Base-by-base conservation (phyloP, 257 asterid genomes). In the Solanum paucissectum region DNA sequence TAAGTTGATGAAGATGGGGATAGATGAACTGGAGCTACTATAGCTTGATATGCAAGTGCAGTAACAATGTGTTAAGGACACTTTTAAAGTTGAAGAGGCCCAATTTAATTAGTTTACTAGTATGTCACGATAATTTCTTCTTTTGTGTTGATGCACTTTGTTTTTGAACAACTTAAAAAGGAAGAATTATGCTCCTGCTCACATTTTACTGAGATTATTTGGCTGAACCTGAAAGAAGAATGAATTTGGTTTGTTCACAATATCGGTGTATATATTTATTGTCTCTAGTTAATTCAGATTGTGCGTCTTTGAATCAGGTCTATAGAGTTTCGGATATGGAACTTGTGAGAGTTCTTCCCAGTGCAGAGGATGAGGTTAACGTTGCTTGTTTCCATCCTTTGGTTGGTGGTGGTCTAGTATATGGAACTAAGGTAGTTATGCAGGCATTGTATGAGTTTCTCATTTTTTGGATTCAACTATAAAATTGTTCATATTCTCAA, bases 321-420 rank as follows among this genome's bases (percentile, higher is more conserved):
- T 97, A 96, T 89, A 91, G 98, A 92, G 98, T 95, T 88, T 94
- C 95, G 62, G 98, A 95, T 90, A 95, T 95, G 99, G 99, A 97
- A 92, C 98, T 95, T 83, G 99, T 97, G 87, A 95, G 98, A 92
- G 98, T 94, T 86, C 99, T 95, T 87, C 97, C 99, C 83, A 97
- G 98, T 88, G 97, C 99, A 40, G 99, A 97, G 91, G 99, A 97
- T 90, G 99, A 97, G 94, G 98, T 97, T 88, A 97, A 97, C 85
- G 99, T 97, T 2, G 99, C 99, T 87, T 97, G 98, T 88, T 97
- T 97, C 89, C 99, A 97, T 91, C 99, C 99, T 85, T 91, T 95
- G 85, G 98, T 93, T 62, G 99, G 99, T n/a, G 95, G 98, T 86
- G 99, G 99, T 85, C 94, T 97, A 92, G 95, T 97, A 87, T 97